phyloP scores from a whole-genome alignment of 352 stramenopile species.

The Globisporangium cylindrosporum region DNA sequence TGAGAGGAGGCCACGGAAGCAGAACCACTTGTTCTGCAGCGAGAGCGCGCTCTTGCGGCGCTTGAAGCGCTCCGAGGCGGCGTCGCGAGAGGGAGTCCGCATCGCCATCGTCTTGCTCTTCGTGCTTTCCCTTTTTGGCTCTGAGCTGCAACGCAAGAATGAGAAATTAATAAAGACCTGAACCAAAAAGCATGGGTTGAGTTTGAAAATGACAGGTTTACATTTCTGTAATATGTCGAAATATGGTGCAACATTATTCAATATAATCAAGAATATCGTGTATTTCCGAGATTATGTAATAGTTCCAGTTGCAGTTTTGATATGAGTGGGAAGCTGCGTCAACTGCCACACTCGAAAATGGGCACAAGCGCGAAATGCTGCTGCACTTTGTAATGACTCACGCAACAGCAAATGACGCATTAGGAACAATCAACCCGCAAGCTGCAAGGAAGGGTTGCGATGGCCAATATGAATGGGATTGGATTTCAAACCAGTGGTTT shows the following conservation, averaged over 20 bases:
- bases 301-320: not conserved
- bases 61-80: conserved; percentile 7
- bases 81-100: not conserved
- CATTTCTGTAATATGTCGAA: not conserved
- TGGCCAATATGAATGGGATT: too few relatives aligned
- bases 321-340: not conserved
- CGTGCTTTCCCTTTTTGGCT: not conserved
- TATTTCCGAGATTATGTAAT: not conserved
- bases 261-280: not conserved
- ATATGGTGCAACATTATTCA: not conserved
- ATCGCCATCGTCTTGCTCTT: not conserved
- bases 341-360: not conserved
- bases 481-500: too few relatives aligned
- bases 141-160: not conserved
- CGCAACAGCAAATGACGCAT: not conserved
- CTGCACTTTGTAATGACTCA: not conserved
- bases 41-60: conserved; percentile 21
- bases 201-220: not conserved
- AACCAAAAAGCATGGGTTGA: not conserved
- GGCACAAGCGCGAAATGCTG: not conserved
- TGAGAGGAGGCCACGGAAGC: conserved; percentile 28
- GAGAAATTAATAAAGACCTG: not conserved
- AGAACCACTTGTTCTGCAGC: conserved; percentile 27
- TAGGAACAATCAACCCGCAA: not conserved
- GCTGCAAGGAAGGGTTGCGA: not conserved